Base-by-base conservation (phyloP, 768 basidiomycete genomes). In the Podaxis pistillaris region DNA sequence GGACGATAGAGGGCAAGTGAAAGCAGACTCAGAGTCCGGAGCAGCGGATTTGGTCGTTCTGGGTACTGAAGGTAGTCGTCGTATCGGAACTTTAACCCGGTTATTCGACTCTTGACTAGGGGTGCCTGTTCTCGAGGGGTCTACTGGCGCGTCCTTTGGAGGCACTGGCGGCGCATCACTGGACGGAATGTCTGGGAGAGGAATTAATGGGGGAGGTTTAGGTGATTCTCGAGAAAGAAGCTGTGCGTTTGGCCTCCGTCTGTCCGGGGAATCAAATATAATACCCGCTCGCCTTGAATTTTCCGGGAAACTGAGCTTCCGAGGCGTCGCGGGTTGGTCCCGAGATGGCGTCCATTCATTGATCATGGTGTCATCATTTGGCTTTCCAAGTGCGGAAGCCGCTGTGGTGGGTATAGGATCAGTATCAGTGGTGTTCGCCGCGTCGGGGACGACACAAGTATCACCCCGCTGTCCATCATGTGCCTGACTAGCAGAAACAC, bases 41-140 rank as follows among this genome's bases (percentile, higher is more conserved):
- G 30, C 11, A 2, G 46, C 44, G 30, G 41, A 46, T 15, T 26
- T 36, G 12, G 44, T n/a, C 11, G n/a, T 49, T 11, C 19, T 24
- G 2, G 57, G 57, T 8, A 58, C 30, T 11, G 44, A n/a, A 24
- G 57, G 57, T 58, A 58, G 13, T 36, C 57, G 57, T 7, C 57
- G 41, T 8, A 58, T 37, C 5, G 44, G 44, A 30, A 6, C 11
- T 49, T 58, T 58, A 11, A 13, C 17, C 49, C 13, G 19, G 26
- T 3, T 12, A 24, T 24, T 26, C 1, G 26, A 13, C 19, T 50
- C 2, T 7, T 15, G 9, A 12, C 11, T 11, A 8, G n/a, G 47
- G 1, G 7, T 44, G 13, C 15, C n/a, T 50, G 26, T 11, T 50
- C 19, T 28, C 28, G 22, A 26, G 15, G 7, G 41, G n/a, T 8